These are phyloP conservation scores for Boehmeria nivea DNA, from an alignment of 306 rosid genomes.

Conservation along the genomic window DNA sequence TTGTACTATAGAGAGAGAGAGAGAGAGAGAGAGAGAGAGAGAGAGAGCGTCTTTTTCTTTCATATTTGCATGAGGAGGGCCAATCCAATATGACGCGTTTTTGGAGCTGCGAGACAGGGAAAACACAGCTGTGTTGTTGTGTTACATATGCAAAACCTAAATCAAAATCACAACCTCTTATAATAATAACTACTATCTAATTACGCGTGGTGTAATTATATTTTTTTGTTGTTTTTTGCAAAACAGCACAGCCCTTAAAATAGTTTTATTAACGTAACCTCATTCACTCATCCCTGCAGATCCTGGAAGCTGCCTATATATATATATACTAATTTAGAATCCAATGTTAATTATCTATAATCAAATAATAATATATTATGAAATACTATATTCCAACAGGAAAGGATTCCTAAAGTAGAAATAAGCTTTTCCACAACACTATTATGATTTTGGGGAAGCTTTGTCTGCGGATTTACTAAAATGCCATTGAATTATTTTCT, in stretches of 20 bases:
- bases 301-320: constrained; percentile 54
- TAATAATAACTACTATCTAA: no score
- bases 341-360: constrained; percentile 24
- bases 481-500: constrained; percentile 3
- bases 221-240: constrained; percentile 15
- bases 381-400: not conserved
- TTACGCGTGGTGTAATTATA: constrained; percentile 17
- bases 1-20: constrained; percentile 12
- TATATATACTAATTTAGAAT: constrained; percentile 36
- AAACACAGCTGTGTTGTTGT: constrained; percentile 60
- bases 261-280: not conserved
- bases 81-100: constrained; percentile 59
- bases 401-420: constrained; percentile 4
- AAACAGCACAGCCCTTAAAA: constrained; percentile 20
- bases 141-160: constrained; percentile 24
- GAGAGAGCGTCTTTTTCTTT: constrained; percentile 17
- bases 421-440: not conserved
- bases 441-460: not conserved
- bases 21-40: constrained; percentile 12
- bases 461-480: not conserved
- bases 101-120: constrained; percentile 60
- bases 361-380: not conserved
- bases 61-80: constrained; percentile 33
- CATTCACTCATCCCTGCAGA: constrained; percentile 15
- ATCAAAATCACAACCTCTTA: not conserved